phyloP scores from a whole-genome alignment of 345 rosid genomes.

The Acer campestre region DNA sequence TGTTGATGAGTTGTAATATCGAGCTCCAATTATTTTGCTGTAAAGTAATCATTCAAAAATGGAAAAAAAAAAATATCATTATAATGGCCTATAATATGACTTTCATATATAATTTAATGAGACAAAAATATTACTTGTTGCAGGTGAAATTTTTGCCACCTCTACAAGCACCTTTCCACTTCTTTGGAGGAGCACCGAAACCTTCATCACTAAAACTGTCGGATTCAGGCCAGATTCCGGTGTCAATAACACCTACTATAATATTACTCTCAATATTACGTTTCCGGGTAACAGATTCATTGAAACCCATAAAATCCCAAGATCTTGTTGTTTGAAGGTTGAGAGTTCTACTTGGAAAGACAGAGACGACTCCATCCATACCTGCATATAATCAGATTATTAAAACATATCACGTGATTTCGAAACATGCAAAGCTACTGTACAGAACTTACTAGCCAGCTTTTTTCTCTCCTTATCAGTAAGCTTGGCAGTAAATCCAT shows the following conservation, averaged over 20 bases:
- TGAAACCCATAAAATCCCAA: constrained; percentile 51
- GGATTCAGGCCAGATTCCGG: constrained; percentile 53
- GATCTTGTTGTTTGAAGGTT: constrained; percentile 48
- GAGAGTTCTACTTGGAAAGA: constrained; percentile 32
- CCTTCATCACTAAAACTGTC: constrained; percentile 47
- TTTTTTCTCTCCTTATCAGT: constrained; percentile 35
- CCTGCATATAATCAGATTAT: constrained; percentile 15
- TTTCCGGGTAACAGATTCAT: constrained; percentile 1
- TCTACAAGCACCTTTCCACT: constrained; percentile 50
- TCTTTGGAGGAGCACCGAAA: constrained; percentile 50
- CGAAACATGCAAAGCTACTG: no score
- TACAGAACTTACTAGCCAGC: constrained; percentile 33
- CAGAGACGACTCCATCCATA: constrained; percentile 34
- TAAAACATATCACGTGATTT: neutral
- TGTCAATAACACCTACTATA: constrained; percentile 42
- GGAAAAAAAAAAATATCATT: neutral
- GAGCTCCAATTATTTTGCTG: constrained; percentile 55
- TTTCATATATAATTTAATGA: neutral
- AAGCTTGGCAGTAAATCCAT: constrained; percentile 52
- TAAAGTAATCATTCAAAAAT: neutral
- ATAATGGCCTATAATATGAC: neutral
- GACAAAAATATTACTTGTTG: constrained; percentile 43
- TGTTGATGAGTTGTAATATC: constrained; percentile 10
- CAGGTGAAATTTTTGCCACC: constrained; percentile 50
- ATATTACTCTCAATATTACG: constrained; percentile 25